A percentile compares a stretch with the other conserved stretches of the same genome.
Conservation (phyloP, 441 rosid genomes). For the Pelargonium fulgidum region DNA sequence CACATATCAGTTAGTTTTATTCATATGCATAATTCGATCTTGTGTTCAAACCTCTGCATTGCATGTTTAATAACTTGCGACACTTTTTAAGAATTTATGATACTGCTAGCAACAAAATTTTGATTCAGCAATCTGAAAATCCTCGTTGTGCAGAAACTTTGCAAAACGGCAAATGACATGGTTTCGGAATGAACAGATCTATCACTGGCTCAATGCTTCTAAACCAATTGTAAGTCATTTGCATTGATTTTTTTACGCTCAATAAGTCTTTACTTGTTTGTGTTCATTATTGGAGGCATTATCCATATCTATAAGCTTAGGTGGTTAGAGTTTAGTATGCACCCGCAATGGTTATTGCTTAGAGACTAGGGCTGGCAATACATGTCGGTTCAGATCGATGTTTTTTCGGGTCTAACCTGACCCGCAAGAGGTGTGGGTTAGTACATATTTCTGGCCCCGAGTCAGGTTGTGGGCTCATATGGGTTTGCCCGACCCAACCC, state of each 20-base stretch:
- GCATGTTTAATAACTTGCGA: background rate
- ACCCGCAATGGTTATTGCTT: background rate
- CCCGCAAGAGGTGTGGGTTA: too few species aligned
- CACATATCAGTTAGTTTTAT: background rate
- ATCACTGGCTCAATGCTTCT: slow-evolving; percentile 89
- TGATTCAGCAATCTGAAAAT: background rate
- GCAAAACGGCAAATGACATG: slow-evolving; percentile 92
- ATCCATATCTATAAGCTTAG: background rate
- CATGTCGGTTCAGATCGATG: too few species aligned
- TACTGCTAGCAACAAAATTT: background rate
- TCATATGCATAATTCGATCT: background rate
- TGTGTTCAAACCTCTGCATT: background rate
- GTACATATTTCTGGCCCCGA: too few species aligned
- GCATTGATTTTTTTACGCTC: background rate
- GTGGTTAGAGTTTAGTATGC: background rate
- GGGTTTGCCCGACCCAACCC: too few species aligned
- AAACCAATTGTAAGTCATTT: slow-evolving; percentile 51
- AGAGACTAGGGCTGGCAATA: too few species aligned
- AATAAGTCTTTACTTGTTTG: slow-evolving; percentile 3
- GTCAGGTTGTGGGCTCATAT: too few species aligned
- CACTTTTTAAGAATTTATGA: background rate
- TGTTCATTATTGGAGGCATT: background rate
- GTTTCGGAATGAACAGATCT: slow-evolving; percentile 72
- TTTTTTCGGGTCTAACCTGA: too few species aligned
- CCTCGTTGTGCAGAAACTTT: slow-evolving; percentile 55